phyloP scores from a whole-genome alignment of 2,329 filamentous ascomycete species.

The Nemania sp. region DNA sequence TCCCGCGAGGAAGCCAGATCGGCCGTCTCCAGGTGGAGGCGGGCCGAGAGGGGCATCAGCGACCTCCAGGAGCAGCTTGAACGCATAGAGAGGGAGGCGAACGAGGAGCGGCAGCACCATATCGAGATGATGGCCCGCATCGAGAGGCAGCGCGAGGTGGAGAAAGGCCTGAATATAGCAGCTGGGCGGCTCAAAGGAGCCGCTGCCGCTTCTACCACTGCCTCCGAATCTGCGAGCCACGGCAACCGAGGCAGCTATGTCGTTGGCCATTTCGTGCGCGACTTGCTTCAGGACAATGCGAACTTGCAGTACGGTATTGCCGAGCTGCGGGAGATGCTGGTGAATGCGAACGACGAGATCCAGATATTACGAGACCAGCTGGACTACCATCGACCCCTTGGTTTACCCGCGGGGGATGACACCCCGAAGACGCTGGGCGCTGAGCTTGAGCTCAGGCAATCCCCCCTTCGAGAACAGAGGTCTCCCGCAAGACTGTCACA shows the following conservation, averaged over 20 bases:
- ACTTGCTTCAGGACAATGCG: slow-evolving; percentile 93
- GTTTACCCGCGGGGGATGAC: slow-evolving; percentile 45
- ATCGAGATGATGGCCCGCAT: slow-evolving; percentile 79
- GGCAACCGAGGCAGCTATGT: slow-evolving; percentile 66
- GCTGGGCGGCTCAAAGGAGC: slow-evolving; percentile 80
- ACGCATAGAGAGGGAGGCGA: slow-evolving; percentile 81
- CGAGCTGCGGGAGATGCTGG: slow-evolving; percentile 86
- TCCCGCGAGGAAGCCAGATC: slow-evolving; percentile 76
- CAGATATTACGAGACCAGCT: slow-evolving; percentile 83
- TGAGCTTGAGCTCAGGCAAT: slow-evolving; percentile 64
- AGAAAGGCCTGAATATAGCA: slow-evolving; percentile 78
- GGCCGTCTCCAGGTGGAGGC: slow-evolving; percentile 80
- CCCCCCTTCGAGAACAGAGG: slow-evolving; percentile 31
- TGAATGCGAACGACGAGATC: slow-evolving; percentile 92
- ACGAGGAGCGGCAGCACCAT: slow-evolving; percentile 79
- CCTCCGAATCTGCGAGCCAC: slow-evolving; percentile 64
- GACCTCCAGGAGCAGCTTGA: slow-evolving; percentile 87
- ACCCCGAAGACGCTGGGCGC: slow-evolving; percentile 68
- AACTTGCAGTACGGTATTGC: slow-evolving; percentile 90
- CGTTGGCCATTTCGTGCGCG: slow-evolving; percentile 94
- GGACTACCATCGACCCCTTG: slow-evolving; percentile 72
- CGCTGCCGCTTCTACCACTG: no score
- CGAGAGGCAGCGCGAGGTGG: slow-evolving; percentile 80
- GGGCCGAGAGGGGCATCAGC: slow-evolving; percentile 77
- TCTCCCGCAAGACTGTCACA: slow-evolving; percentile 57